Percentiles rank a stretch among this genome's conserved stretches.
Conservation (phyloP, 2,329 filamentous ascomycete genomes). For the Fusarium albosuccineum region DNA sequence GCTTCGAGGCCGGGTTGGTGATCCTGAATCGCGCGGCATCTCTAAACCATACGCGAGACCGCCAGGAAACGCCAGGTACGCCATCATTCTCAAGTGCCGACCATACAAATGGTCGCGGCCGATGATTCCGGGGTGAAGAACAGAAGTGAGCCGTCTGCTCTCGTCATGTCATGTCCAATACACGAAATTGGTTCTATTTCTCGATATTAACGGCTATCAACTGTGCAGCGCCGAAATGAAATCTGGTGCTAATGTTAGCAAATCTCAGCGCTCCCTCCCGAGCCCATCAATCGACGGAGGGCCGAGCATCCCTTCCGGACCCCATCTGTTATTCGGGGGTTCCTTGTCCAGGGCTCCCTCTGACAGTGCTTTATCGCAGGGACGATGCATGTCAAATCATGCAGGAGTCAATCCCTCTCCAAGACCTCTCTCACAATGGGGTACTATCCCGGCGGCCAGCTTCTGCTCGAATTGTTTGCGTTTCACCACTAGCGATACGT, state of each 20-base stretch:
- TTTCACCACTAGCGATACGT: constrained; percentile 30
- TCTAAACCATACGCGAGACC: constrained; percentile 21
- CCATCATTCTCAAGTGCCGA: constrained; percentile 9
- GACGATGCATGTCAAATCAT: constrained; percentile 42
- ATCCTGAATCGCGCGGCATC: constrained; percentile 41
- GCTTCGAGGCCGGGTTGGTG: constrained; percentile 8
- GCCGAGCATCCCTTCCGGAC: constrained; percentile 22
- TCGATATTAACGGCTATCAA: constrained; percentile 20
- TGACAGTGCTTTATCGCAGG: constrained; percentile 22
- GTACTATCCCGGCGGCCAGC: constrained; percentile 20
- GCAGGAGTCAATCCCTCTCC: constrained; percentile 31
- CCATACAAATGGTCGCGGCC: constrained; percentile 18
- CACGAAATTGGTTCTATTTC: constrained; percentile 14
- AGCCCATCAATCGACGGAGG: constrained; percentile 33
- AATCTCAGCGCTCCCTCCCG: constrained; percentile 38
- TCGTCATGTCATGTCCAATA: constrained; percentile 2
- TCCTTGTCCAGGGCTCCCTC: constrained; percentile 28
- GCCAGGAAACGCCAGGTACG: constrained; percentile 11
- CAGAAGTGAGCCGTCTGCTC: neutral
- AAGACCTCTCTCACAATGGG: constrained; percentile 8
- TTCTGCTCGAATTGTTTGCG: constrained; percentile 31
- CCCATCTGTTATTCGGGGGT: constrained; percentile 28
- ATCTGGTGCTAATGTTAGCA: constrained; percentile 35
- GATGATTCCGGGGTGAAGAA: constrained; percentile 2
- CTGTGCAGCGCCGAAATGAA: constrained; percentile 29